Evolutionary conservation across 305 asterid genomes (phyloP).

Genomic region (Fraxinus platypoda): DNA sequence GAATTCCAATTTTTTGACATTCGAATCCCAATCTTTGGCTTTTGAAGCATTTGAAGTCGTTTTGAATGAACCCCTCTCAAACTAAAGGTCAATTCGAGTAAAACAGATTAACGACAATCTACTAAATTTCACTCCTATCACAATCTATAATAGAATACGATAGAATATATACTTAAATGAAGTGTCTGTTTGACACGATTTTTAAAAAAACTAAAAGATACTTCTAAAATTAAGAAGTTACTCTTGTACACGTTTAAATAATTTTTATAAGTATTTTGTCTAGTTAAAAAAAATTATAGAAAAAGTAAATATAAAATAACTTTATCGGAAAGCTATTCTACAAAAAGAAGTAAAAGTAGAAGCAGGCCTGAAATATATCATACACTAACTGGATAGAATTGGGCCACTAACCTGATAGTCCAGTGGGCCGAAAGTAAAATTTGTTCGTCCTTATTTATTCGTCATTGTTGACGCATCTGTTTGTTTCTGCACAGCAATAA

Average conservation of each 20-base stretch:
- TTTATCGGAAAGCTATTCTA: too few species aligned
- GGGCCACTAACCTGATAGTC: conserved; percentile 24
- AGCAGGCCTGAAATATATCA: background rate
- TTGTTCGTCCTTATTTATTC: conserved; percentile 14
- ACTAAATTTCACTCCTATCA: too few species aligned
- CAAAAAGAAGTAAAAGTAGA: background rate
- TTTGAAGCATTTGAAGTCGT: background rate
- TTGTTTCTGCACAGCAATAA: conserved; percentile 23
- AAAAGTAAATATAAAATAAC: too few species aligned
- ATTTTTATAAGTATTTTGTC: too few species aligned
- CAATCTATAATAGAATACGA: background rate
- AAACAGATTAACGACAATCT: background rate
- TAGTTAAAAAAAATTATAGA: too few species aligned
- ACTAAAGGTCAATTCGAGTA: background rate
- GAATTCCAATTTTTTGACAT: background rate
- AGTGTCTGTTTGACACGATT: background rate
- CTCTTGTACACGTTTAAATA: background rate
- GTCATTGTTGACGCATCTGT: conserved; percentile 24
- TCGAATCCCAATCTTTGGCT: background rate
- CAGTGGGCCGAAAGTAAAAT: conserved; percentile 14
- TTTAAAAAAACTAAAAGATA: background rate
- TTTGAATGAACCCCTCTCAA: background rate
- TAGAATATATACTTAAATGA: too few species aligned
- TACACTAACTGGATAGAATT: background rate
- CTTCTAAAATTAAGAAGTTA: too few species aligned